Evolutionary conservation across 768 basidiomycete genomes (phyloP).

Genomic region (Coprinopsis strossmayeri): DNA sequence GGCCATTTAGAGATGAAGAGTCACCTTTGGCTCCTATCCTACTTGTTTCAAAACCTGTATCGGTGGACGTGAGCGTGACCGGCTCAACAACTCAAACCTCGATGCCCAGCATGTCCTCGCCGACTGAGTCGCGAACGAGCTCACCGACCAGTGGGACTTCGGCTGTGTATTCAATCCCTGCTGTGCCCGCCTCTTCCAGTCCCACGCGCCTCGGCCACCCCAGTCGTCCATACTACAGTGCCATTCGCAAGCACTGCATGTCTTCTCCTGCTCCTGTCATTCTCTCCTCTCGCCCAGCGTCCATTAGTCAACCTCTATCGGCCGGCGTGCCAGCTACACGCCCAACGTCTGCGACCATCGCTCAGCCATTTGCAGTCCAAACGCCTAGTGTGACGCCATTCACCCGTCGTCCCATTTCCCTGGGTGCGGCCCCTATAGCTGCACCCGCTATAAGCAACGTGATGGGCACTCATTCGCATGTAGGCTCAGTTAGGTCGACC

Average conservation of each 20-base stretch:
- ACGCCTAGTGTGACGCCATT: conserved; percentile 4
- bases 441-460: conserved; percentile 2
- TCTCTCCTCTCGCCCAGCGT: neutral
- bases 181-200: neutral
- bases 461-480: neutral
- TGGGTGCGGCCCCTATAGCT: conserved; percentile 3
- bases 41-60: too few species aligned
- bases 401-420: conserved; percentile 4
- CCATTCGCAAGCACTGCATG: conserved; percentile 11
- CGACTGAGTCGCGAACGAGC: too few species aligned
- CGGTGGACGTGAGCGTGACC: too few species aligned
- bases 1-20: neutral
- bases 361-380: neutral
- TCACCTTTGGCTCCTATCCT: too few species aligned
- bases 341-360: neutral
- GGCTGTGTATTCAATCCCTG: neutral
- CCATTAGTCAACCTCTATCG: neutral
- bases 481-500: neutral
- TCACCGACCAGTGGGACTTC: neutral
- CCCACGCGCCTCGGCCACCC: conserved; percentile 11
- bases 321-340: neutral
- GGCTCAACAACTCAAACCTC: too few species aligned
- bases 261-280: conserved; percentile 8
- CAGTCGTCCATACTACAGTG: conserved; percentile 14
- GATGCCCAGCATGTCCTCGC: too few species aligned